Conservation (phyloP, 306 rosid genomes). For the Ormosia semicastrata region DNA sequence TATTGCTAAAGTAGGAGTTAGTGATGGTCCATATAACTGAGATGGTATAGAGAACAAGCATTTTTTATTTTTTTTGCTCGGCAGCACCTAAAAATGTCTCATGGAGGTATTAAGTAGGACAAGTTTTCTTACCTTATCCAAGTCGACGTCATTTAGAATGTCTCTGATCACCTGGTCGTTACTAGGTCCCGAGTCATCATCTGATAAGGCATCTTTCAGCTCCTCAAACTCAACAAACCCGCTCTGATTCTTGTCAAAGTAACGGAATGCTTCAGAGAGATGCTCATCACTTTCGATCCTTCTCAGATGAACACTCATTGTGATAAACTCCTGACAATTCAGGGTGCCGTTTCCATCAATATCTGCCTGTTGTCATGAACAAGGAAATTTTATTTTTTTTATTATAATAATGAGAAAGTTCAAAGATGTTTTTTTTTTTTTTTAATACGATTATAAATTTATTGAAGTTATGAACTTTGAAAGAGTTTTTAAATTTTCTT, state of each 20-base stretch:
- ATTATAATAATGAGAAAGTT: neutral
- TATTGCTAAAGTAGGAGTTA: no score
- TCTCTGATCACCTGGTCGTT: constrained; percentile 70
- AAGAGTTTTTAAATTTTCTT: neutral
- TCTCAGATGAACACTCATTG: constrained; percentile 69
- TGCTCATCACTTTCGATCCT: constrained; percentile 69
- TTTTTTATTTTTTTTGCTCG: no score
- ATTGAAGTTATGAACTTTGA: neutral
- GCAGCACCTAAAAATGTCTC: no score
- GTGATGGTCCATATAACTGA: no score
- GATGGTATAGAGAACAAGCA: neutral
- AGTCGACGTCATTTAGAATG: constrained; percentile 78
- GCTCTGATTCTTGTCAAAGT: constrained; percentile 73
- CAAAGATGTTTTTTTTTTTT: neutral
- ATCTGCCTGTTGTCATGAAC: constrained; percentile 66
- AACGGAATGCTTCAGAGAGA: constrained; percentile 73
- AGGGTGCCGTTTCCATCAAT: constrained; percentile 81
- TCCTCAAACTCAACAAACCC: constrained; percentile 93
- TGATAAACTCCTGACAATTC: constrained; percentile 74
- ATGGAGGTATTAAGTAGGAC: neutral
- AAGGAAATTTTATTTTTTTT: neutral
- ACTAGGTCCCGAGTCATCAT: constrained; percentile 37
- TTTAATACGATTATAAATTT: neutral
- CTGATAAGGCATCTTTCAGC: constrained; percentile 67
- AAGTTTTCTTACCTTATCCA: constrained; percentile 68